phyloP scores from a whole-genome alignment of 441 rosid genomes.

The Breynia disticha region DNA sequence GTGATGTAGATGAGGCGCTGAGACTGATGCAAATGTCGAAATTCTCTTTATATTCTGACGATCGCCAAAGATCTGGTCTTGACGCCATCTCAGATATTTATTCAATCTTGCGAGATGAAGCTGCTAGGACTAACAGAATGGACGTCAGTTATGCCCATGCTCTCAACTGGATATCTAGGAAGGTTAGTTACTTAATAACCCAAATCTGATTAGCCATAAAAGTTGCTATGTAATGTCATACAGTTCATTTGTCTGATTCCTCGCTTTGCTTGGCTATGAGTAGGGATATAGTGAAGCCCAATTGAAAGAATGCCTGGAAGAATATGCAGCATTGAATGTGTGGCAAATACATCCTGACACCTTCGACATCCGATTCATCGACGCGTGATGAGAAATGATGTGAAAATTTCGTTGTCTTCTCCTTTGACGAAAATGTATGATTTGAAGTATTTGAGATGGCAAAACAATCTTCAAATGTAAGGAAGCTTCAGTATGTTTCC shows the following conservation, averaged over 20 bases:
- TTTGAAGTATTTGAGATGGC: too few species aligned
- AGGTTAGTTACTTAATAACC: constrained; percentile 75
- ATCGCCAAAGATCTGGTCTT: constrained; percentile 79
- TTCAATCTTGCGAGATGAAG: constrained; percentile 94
- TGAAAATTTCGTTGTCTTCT: background rate
- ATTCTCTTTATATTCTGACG: constrained; percentile 90
- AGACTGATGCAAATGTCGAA: constrained; percentile 99
- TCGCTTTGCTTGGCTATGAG: constrained; percentile 19
- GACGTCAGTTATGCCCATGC: constrained; percentile 85
- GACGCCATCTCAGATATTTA: constrained; percentile 98
- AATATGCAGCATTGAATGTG: constrained; percentile 89
- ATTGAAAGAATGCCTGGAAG: constrained; percentile 95
- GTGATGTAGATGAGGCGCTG: constrained; percentile 96
- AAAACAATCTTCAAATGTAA: too few species aligned
- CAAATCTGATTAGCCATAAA: background rate
- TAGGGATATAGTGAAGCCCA: constrained; percentile 99
- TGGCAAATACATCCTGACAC: constrained; percentile 97
- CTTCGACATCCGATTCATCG: constrained; percentile 87
- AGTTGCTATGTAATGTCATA: background rate
- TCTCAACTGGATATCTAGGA: constrained; percentile 96
- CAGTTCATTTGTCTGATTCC: background rate
- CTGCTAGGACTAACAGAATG: constrained; percentile 75
- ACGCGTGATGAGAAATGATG: constrained; percentile 24
- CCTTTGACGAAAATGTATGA: background rate
- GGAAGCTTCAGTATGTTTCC: too few species aligned